A percentile compares a stretch with the other conserved stretches of the same genome.
Conservation (phyloP, 2,329 filamentous ascomycete species). For the Proliferodiscus dingleyae region DNA sequence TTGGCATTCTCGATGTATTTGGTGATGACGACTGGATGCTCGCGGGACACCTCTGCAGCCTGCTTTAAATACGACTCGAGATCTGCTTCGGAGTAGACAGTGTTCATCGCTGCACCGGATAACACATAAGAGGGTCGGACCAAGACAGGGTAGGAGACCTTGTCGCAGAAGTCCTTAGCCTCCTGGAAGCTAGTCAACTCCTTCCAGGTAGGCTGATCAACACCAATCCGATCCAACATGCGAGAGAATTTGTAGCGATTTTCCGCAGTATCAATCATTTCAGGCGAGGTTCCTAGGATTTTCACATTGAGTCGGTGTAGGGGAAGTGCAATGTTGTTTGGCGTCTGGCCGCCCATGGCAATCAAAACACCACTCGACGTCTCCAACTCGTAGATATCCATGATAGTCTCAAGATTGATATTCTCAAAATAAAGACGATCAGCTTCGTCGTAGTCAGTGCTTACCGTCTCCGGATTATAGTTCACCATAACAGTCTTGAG, state of each 20-base stretch:
- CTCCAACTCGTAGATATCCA: conserved; percentile 92
- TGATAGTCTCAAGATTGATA: conserved; percentile 81
- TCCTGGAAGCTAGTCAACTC: conserved; percentile 94
- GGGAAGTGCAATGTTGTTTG: conserved; percentile 94
- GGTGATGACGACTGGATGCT: conserved; percentile 96
- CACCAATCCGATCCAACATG: conserved; percentile 90
- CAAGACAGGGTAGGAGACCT: conserved; percentile 87
- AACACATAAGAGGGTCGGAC: conserved; percentile 96
- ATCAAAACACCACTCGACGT: conserved; percentile 78
- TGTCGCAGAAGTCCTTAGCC: conserved; percentile 79
- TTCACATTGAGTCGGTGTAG: conserved; percentile 86
- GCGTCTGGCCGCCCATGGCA: conserved; percentile 95
- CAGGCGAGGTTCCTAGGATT: conserved; percentile 89
- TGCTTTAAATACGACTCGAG: conserved; percentile 83
- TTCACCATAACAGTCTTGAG: conserved; percentile 97
- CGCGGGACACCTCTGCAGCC: conserved; percentile 86
- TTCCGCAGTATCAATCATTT: conserved; percentile 98
- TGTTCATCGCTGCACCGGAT: conserved; percentile 98
- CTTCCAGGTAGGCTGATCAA: conserved; percentile 98
- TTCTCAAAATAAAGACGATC: conserved; percentile 96
- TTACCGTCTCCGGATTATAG: conserved; percentile 85
- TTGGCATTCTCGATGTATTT: conserved; percentile 99
- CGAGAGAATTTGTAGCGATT: conserved; percentile 98
- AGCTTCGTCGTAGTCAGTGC: conserved; percentile 90
- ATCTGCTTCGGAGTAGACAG: conserved; percentile 93